Evolutionary conservation across 208 protist species (phyloP).

Genomic region (Crithidia fasciculata): DNA sequence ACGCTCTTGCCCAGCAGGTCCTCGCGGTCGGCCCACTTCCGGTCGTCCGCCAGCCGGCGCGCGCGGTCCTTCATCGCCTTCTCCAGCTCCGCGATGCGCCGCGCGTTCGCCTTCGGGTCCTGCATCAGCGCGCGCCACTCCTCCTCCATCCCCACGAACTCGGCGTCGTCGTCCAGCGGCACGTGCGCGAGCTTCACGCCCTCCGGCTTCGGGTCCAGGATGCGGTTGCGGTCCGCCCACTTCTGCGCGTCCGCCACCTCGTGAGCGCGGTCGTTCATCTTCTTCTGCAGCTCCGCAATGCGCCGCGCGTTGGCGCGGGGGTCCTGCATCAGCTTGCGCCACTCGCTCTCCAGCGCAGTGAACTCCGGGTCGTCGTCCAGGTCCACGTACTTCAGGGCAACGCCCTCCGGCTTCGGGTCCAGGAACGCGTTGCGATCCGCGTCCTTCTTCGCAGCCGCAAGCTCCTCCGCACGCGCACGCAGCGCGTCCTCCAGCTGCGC

Average conservation of each 20-base stretch:
- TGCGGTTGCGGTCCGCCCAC: constrained; percentile 35
- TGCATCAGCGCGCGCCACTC: constrained; percentile 38
- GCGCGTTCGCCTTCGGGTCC: constrained; percentile 41
- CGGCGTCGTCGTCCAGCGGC: constrained; percentile 43
- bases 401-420: constrained; percentile 57
- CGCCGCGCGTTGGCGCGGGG: constrained; percentile 38
- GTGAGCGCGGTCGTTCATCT: constrained; percentile 54
- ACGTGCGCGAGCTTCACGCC: constrained; percentile 66
- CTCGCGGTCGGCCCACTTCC: constrained; percentile 36
- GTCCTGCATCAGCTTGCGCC: constrained; percentile 55
- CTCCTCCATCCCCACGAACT: constrained; percentile 40
- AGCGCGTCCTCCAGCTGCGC: constrained; percentile 63
- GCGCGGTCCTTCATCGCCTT: constrained; percentile 44
- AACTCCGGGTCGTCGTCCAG: constrained; percentile 69
- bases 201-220: constrained; percentile 48
- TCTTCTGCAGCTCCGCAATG: constrained; percentile 36
- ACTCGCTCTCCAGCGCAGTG: constrained; percentile 51
- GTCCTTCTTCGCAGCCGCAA: constrained; percentile 61
- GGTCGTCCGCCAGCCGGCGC: constrained; percentile 35
- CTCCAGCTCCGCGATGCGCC: background rate
- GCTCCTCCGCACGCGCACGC: constrained; percentile 58
- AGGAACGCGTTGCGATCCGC: constrained; percentile 55
- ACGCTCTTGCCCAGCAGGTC: too few species aligned
- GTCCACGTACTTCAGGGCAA: constrained; percentile 56
- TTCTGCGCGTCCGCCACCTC: constrained; percentile 49